Evolutionary conservation across 177 flowering plant genomes (phyloP).

Genomic region (Vitis hybrid): DNA sequence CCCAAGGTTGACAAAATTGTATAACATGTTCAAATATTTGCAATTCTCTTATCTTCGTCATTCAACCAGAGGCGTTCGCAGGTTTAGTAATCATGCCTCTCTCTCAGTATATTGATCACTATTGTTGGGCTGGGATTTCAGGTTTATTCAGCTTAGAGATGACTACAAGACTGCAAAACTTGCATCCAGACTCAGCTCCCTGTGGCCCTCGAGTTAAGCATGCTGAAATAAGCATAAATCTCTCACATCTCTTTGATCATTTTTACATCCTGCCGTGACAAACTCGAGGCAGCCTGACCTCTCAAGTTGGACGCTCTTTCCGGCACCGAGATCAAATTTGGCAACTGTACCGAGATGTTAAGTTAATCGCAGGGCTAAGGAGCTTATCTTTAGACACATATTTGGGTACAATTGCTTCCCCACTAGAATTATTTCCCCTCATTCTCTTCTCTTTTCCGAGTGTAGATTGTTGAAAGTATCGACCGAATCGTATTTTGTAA

Average conservation of each 20-base stretch:
- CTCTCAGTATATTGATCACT: neutral
- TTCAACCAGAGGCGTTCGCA: no score
- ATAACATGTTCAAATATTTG: no score
- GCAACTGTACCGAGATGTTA: neutral
- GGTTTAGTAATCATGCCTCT: no score
- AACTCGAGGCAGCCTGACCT: neutral
- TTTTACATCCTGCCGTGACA: neutral
- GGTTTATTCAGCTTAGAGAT: slow-evolving; percentile 86
- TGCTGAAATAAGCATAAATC: slow-evolving; percentile 7
- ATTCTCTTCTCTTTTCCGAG: slow-evolving; percentile 4
- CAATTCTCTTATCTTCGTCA: no score
- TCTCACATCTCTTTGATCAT: neutral
- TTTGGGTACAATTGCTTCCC: neutral
- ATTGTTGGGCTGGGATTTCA: slow-evolving; percentile 25
- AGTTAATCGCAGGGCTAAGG: neutral
- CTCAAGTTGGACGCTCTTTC: slow-evolving; percentile 4
- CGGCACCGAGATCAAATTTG: neutral
- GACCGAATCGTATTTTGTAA: slow-evolving; percentile 1
- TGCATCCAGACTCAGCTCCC: slow-evolving; percentile 68
- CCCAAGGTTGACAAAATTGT: no score
- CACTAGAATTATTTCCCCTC: neutral
- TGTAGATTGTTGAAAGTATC: slow-evolving; percentile 14
- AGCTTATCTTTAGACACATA: slow-evolving; percentile 1
- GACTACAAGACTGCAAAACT: slow-evolving; percentile 86
- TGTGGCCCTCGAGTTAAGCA: slow-evolving; percentile 46